Evolutionary conservation across 495 filamentous ascomycete genomes (phyloP), one percentile per base, ranked within the genome.

Genomic region (Xylaria acuta): DNA sequence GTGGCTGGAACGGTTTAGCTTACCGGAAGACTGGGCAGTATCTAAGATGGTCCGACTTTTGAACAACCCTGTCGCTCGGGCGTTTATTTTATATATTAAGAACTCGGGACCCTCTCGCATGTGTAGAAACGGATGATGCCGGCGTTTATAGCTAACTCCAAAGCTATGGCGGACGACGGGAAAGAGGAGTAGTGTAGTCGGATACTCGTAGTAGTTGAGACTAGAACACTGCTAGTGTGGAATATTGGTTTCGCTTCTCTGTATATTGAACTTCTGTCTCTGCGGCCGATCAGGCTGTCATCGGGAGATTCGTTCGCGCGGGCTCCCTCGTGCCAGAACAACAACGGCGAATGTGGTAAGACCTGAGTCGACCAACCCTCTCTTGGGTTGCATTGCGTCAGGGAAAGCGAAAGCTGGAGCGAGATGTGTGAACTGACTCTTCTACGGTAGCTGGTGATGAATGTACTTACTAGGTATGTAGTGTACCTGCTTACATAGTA

Each of bases 1-100:
- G 63, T 65, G 41, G 63, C 64, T 66, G 43, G 43, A 25, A 51
- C 45, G 30, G 43, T 66, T 66, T 66, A 66, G 43, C 14, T 66
- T 66, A 66, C 64, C 64, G 45, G 53, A 45, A 32, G 11, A 4
- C 38, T 53, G 45, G 64, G 64, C 30, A n/a, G n/a, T 65, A 11
- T 56, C 11, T 5, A 56, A 25, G 12, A 64, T 66, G 64, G 32
- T 20, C 27, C 20, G 64, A 49, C 45, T 38, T 51, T 20, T 32
- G 41, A 47, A 47, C 6, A 30, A 32, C 62, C 62, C 62, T 64
- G 62, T 47, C 62, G 16, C 27, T 56, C 14, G 16, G 51, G 25
- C 41, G 0, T 64, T 25, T 18, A 30, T 45, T 45, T 30, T 41
- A 34, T 64, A 32, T 63, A 43, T 40, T 14, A 25, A 43, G n/a